phyloP scores from a whole-genome alignment of 805 yeast genomes.

The Cyberlindnera maclurae region DNA sequence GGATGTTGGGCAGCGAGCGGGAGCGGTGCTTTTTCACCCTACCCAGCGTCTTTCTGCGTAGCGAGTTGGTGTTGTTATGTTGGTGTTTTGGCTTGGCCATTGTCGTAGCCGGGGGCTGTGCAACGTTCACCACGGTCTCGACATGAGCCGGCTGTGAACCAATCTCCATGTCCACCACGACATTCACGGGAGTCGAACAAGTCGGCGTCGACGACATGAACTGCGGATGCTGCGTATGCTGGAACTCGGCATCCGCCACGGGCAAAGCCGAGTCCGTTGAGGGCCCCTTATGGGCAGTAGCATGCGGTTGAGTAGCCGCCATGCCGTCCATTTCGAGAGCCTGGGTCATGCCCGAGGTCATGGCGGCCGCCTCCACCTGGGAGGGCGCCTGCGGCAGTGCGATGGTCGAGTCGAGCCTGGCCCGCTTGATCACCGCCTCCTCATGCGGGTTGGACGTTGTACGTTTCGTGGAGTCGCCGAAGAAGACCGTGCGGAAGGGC shows the following conservation, averaged over 20 bases:
- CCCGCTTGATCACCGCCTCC: constrained; percentile 25
- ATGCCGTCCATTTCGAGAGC: neutral
- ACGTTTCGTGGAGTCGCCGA: constrained; percentile 16
- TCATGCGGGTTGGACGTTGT: constrained; percentile 16
- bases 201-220: constrained; percentile 5
- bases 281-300: neutral
- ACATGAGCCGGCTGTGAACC: neutral
- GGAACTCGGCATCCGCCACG: neutral
- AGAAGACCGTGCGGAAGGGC: constrained; percentile 23
- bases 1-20: constrained; percentile 23
- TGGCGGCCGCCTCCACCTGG: neutral
- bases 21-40: constrained; percentile 23
- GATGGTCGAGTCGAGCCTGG: constrained; percentile 22
- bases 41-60: neutral
- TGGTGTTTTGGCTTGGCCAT: too few relatives aligned
- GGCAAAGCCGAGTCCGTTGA: neutral
- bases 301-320: neutral
- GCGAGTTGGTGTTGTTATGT: too few relatives aligned
- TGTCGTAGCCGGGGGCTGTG: too few relatives aligned
- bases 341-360: too few relatives aligned
- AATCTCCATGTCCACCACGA: too few relatives aligned
- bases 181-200: constrained; percentile 8
- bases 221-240: neutral
- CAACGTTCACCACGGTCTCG: too few relatives aligned
- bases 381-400: constrained; percentile 6